phyloP scores from a whole-genome alignment of 495 filamentous ascomycete species.

The Filosporella fistucella region DNA sequence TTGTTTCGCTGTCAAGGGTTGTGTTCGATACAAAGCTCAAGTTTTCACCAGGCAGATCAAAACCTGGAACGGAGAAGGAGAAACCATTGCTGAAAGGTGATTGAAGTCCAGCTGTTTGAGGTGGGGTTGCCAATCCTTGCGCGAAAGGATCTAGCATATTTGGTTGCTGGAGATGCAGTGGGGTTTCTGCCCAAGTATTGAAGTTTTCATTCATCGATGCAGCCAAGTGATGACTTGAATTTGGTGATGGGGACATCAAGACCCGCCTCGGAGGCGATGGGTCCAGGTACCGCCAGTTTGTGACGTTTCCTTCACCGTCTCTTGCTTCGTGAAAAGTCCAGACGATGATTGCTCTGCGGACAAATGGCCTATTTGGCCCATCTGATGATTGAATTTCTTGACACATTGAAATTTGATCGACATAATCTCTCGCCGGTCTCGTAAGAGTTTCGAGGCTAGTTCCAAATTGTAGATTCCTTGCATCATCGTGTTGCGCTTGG shows the following conservation, averaged over 20 bases:
- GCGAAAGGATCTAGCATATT: slow-evolving; percentile 29
- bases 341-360: slow-evolving; percentile 19
- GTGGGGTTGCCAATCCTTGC: slow-evolving; percentile 34
- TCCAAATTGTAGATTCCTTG: slow-evolving; percentile 4
- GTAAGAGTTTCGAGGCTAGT: background rate
- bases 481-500: slow-evolving; percentile 10
- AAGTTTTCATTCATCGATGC: slow-evolving; percentile 42
- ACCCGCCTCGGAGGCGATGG: slow-evolving; percentile 23
- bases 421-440: slow-evolving; percentile 12
- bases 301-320: slow-evolving; percentile 8
- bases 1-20: slow-evolving; percentile 14
- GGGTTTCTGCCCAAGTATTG: slow-evolving; percentile 23
- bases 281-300: slow-evolving; percentile 22
- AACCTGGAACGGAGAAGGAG: background rate
- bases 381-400: slow-evolving; percentile 21
- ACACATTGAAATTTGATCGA: slow-evolving; percentile 24
- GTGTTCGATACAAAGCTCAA: slow-evolving; percentile 11
- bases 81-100: slow-evolving; percentile 25
- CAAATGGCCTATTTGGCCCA: slow-evolving; percentile 2
- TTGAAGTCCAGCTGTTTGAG: slow-evolving; percentile 28
- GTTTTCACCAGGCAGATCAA: slow-evolving; percentile 13
- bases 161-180: slow-evolving; percentile 20
- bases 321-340: slow-evolving; percentile 22
- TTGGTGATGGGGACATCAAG: slow-evolving; percentile 38
- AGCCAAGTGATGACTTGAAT: slow-evolving; percentile 35